Percentiles rank a stretch among this genome's conserved stretches.
phyloP scores from a whole-genome alignment of 108 stramenopile species.

The Nannochloropsis oceanica region DNA sequence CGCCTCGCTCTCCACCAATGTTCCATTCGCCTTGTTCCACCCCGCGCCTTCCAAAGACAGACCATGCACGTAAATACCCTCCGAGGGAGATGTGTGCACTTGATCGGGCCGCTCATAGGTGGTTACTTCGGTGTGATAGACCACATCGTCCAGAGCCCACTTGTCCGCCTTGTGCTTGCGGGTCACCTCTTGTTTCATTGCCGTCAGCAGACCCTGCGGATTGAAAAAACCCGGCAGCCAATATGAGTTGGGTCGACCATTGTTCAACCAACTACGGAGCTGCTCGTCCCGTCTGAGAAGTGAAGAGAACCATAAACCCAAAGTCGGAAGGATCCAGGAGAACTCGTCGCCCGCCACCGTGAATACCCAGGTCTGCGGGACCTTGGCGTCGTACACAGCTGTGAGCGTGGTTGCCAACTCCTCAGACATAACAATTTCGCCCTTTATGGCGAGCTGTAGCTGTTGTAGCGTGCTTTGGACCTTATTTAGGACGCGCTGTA shows the following conservation, averaged over 20 bases:
- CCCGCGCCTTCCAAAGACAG: slow-evolving; percentile 66
- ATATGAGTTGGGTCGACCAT: slow-evolving; percentile 51
- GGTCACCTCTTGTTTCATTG: slow-evolving; percentile 78
- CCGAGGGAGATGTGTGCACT: slow-evolving; percentile 47
- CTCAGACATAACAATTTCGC: slow-evolving; percentile 70
- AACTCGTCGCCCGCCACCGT: slow-evolving; percentile 73
- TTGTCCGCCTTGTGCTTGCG: slow-evolving; percentile 58
- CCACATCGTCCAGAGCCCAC: slow-evolving; percentile 76
- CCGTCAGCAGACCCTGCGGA: slow-evolving; percentile 66
- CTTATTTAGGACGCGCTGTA: slow-evolving; percentile 59
- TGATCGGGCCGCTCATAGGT: slow-evolving; percentile 46
- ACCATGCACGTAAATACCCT: slow-evolving; percentile 73
- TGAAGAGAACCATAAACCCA: slow-evolving; percentile 69
- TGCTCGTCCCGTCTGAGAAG: slow-evolving; percentile 58
- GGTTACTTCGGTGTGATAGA: slow-evolving; percentile 65
- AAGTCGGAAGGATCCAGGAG: slow-evolving; percentile 61
- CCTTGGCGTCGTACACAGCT: slow-evolving; percentile 57
- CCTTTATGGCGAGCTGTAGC: slow-evolving; percentile 66
- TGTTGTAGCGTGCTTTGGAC: slow-evolving; percentile 58
- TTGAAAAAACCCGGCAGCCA: slow-evolving; percentile 80
- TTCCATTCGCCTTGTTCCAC: slow-evolving; percentile 49
- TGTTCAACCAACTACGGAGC: slow-evolving; percentile 57
- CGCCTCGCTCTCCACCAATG: slow-evolving; percentile 54
- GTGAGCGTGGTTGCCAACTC: slow-evolving; percentile 59
- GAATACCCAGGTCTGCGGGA: slow-evolving; percentile 61